phyloP scores from a whole-genome alignment of 768 basidiomycete genomes.

The Rhizopogon sp. region DNA sequence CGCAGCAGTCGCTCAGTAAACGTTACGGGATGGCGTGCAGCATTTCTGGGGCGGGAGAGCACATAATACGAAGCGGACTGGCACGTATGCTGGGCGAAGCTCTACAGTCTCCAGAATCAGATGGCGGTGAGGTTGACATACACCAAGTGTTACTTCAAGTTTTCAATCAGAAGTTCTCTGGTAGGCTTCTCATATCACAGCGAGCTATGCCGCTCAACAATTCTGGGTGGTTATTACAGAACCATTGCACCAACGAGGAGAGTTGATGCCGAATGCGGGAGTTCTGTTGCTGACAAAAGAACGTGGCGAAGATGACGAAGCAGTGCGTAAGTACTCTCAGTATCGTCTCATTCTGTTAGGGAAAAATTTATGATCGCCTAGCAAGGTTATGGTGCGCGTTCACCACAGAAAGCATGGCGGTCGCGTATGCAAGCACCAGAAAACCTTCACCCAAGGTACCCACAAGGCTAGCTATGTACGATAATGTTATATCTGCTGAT shows the following conservation, averaged over 20 bases:
- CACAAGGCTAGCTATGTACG: not conserved
- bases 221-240: constrained; percentile 19
- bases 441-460: constrained; percentile 56
- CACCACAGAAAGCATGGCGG: constrained; percentile 78
- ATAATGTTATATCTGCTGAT: not conserved
- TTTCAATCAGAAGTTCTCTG: constrained; percentile 45
- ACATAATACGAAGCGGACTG: constrained; percentile 54
- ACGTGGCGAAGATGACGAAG: constrained; percentile 19
- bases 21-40: constrained; percentile 55
- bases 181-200: constrained; percentile 29
- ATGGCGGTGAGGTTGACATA: constrained; percentile 38
- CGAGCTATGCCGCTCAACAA: not conserved
- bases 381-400: constrained; percentile 81
- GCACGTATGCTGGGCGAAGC: constrained; percentile 52
- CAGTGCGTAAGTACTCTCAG: constrained; percentile 21
- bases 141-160: constrained; percentile 47
- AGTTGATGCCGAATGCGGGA: constrained; percentile 51
- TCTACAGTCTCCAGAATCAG: constrained; percentile 20
- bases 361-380: constrained; percentile 16
- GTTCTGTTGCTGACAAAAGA: constrained; percentile 57
- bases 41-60: constrained; percentile 71
- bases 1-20: constrained; percentile 29
- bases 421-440: constrained; percentile 58
- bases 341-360: not conserved
- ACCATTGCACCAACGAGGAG: constrained; percentile 32